Evolutionary conservation across 2,329 filamentous ascomycete genomes (phyloP).

Genomic region (Cladosporium sp.): DNA sequence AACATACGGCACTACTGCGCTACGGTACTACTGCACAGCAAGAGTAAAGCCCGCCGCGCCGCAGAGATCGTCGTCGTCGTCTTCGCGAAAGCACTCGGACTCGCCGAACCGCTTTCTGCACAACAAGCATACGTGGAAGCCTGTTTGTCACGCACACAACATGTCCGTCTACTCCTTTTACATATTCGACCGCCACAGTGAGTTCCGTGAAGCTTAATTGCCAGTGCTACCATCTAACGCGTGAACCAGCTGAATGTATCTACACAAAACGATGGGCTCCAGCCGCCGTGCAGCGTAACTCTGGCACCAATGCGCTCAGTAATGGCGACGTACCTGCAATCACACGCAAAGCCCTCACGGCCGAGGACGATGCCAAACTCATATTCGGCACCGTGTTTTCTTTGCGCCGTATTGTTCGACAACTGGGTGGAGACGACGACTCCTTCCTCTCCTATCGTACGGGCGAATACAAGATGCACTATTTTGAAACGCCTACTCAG

Average conservation of each 20-base stretch:
- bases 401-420: conserved; percentile 91
- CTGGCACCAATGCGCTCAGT: conserved; percentile 43
- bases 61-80: neutral
- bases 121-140: neutral
- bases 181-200: conserved; percentile 98
- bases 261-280: conserved; percentile 82
- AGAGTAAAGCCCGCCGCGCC: neutral
- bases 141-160: neutral
- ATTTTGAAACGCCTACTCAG: conserved; percentile 95
- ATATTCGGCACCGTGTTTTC: conserved; percentile 97
- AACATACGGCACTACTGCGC: neutral
- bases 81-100: neutral
- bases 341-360: conserved; percentile 39
- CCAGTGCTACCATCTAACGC: conserved; percentile 1
- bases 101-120: neutral
- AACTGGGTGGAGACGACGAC: conserved; percentile 89
- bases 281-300: conserved; percentile 48
- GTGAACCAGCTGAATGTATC: conserved; percentile 79
- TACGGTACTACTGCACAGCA: too few relatives aligned
- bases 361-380: conserved; percentile 86
- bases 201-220: conserved; percentile 26
- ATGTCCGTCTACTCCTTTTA: conserved; percentile 98
- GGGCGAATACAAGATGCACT: conserved; percentile 94
- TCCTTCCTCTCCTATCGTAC: conserved; percentile 90
- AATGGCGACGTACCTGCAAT: conserved; percentile 35